Evolutionary conservation across 2,329 filamentous ascomycete species (phyloP).

Genomic region (Setomelanomma holmii): DNA sequence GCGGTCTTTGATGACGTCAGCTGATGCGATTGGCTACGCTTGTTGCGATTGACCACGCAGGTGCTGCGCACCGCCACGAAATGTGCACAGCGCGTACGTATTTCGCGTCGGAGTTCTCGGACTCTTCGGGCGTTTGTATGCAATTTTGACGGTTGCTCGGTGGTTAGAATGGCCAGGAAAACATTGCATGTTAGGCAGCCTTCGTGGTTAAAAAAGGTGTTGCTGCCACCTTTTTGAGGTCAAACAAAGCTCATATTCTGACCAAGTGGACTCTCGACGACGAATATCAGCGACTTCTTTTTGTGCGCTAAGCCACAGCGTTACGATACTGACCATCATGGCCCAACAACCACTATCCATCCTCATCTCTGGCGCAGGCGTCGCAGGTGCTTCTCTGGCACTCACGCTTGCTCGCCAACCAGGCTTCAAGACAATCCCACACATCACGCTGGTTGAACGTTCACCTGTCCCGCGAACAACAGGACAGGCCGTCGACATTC

Average conservation of each 20-base stretch:
- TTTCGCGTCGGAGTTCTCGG: not conserved
- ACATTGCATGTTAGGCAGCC: not conserved
- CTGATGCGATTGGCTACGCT: not conserved
- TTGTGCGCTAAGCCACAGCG: no score
- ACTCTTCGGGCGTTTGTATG: not conserved
- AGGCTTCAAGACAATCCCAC: conserved; percentile 31
- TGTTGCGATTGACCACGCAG: not conserved
- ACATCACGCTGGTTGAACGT: conserved; percentile 56
- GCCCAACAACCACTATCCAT: conserved; percentile 14
- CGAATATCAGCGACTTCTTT: no score
- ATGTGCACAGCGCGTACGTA: not conserved
- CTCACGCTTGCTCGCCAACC: conserved; percentile 39
- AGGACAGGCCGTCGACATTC: conserved; percentile 57
- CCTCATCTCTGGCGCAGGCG: conserved; percentile 50
- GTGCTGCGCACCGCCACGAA: not conserved
- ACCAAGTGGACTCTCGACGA: not conserved
- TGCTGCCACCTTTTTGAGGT: not conserved
- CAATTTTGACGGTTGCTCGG: not conserved
- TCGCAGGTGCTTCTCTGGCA: conserved; percentile 50
- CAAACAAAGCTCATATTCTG: not conserved
- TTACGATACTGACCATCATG: not conserved
- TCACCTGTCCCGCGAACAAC: conserved; percentile 47
- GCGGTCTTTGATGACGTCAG: not conserved
- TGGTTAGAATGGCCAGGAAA: not conserved
- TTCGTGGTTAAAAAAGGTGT: not conserved